Evolutionary conservation across 805 yeast species (phyloP), one percentile per base, ranked within the genome.

Genomic region (Jamesozyma lodderae): DNA sequence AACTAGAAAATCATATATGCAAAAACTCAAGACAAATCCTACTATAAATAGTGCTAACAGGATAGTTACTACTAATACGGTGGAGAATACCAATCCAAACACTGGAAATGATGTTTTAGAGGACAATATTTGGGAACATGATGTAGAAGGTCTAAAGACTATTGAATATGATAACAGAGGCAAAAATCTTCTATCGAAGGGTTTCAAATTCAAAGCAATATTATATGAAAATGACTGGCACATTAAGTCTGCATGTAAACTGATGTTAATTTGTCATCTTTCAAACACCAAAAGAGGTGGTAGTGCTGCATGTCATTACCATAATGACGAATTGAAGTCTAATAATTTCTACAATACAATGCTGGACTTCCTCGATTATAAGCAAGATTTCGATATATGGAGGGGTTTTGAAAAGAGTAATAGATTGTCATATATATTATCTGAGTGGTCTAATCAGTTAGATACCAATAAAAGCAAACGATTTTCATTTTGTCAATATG

Each of bases 311-410:
- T 7, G n/a, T 9, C 19, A 23, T 22, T 59, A 67, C 31, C 42
- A 41, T 3, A 44, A 47, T 10, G 49, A 51, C 26, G 55, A 58
- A 33, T 48, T 67, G 4, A 59, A 66, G 3, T 54, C 59, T 20
- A 69, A 76, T 6, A 44, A 37, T 6, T 59, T 56, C 51, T 90
- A 90, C 63, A 90, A 90, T 55, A 70, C 81, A 4, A 64, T 87
- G 60, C 80, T 82, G 3, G 97, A 90, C 56, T 83, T 69, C 55
- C 77, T 85, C 18, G 83, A 83, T 49, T 69, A 83, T 24, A 76
- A 70, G 40, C 72, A 76, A 38, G 98, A 90, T 59, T 92, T 81
- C 60, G 94, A 84, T 48, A 67, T 73, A 1, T 90, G 96, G 96
- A 23, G 37, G 34, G 42, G 41, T 15, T 27, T 37, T 4, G 36